phyloP scores from a whole-genome alignment of 116 monocot genomes.

The Thalassia testudinum region DNA sequence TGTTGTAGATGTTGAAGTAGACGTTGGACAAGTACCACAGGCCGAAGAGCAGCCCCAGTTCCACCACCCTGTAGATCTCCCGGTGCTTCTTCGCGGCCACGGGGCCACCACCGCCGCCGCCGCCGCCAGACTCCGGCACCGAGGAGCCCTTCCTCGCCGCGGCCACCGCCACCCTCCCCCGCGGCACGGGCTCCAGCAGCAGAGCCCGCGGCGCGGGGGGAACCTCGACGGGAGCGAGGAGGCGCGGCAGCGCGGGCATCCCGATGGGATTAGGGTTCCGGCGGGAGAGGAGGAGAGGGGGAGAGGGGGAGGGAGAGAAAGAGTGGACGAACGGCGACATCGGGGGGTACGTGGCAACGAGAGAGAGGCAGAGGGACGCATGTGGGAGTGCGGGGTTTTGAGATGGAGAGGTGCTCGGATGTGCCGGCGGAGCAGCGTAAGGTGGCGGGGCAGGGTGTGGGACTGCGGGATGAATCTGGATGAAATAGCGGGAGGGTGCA shows the following conservation, averaged over 20 bases:
- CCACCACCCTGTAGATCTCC: slow-evolving; percentile 9
- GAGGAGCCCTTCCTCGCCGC: slow-evolving; percentile 1
- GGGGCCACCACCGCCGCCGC: not conserved
- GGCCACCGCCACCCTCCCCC: not conserved
- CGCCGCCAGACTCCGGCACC: not conserved
- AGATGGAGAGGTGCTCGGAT: too few species aligned
- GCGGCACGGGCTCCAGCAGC: not conserved
- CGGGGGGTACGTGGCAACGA: not conserved
- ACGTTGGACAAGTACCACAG: slow-evolving; percentile 45
- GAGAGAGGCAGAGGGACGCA: not conserved
- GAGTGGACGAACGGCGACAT: slow-evolving; percentile 4
- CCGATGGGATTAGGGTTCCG: not conserved
- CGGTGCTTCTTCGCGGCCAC: not conserved
- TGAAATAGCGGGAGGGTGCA: too few species aligned
- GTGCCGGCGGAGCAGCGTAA: too few species aligned
- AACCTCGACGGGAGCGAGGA: not conserved
- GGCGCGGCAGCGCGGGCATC: not conserved
- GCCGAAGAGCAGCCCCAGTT: slow-evolving; percentile 26
- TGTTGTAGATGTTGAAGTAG: slow-evolving; percentile 70
- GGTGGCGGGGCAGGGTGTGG: too few species aligned
- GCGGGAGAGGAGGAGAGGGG: not conserved
- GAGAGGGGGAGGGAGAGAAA: slow-evolving; percentile 2
- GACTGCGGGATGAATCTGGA: too few species aligned
- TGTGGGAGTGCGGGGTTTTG: too few species aligned
- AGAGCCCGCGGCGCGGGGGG: not conserved